phyloP scores from a whole-genome alignment of 192 early-diverging fungal genomes.

The Entophlyctis helioformis region DNA sequence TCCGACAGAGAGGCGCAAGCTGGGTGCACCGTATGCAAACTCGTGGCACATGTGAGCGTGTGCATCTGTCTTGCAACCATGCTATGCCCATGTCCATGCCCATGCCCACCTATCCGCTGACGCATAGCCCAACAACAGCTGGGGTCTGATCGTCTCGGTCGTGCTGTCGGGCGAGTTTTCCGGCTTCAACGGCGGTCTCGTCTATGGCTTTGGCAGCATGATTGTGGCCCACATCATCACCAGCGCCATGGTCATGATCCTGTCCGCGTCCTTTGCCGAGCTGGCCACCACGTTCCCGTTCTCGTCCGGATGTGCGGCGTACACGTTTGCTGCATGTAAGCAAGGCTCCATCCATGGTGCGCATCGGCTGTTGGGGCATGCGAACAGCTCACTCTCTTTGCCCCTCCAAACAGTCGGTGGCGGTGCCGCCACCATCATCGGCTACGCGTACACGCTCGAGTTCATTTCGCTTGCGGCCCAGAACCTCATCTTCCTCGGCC shows the following conservation, averaged over 20 bases:
- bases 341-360: too few species aligned
- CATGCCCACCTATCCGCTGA: too few species aligned
- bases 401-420: too few species aligned
- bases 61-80: too few species aligned
- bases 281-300: constrained; percentile 8
- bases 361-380: too few species aligned
- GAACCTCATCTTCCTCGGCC: not conserved
- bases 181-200: constrained; percentile 8
- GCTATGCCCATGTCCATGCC: too few species aligned
- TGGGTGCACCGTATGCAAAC: too few species aligned
- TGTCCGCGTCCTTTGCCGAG: constrained; percentile 5
- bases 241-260: not conserved
- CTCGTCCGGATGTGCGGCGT: constrained; percentile 4
- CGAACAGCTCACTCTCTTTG: too few species aligned
- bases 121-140: too few species aligned
- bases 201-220: constrained; percentile 11
- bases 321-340: constrained; percentile 6
- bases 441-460: constrained; percentile 8
- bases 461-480: constrained; percentile 2
- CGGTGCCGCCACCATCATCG: constrained; percentile 5
- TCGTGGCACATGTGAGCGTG: too few species aligned
- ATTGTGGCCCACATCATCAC: constrained; percentile 9
- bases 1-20: too few species aligned
- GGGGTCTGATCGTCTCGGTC: constrained; percentile 5
- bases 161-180: constrained; percentile 15